A percentile compares a stretch with the other conserved stretches of the same genome.
phyloP scores from a whole-genome alignment of 2,329 filamentous ascomycete genomes.

The Albifimbria verrucaria region DNA sequence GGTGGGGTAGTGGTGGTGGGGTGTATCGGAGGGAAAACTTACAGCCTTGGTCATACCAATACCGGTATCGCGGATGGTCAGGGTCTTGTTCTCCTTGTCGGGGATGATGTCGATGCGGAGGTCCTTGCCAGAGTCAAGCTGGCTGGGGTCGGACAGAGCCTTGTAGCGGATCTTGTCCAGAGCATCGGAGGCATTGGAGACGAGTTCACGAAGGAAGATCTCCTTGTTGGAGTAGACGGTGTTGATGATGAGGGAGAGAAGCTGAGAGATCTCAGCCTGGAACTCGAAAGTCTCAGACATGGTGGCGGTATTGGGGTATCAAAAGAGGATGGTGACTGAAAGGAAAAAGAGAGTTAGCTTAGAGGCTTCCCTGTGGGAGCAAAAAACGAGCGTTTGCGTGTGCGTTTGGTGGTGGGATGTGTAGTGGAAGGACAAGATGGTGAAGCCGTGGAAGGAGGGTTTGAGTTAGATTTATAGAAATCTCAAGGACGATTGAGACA shows the following conservation, averaged over 20 bases:
- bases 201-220: conserved; percentile 97
- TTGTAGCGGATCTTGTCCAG: conserved; percentile 99
- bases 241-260: conserved; percentile 99
- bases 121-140: conserved; percentile 97
- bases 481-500: too few species aligned
- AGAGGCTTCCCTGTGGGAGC: not conserved
- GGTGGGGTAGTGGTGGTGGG: too few species aligned
- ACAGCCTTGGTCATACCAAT: conserved; percentile 99
- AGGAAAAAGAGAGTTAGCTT: not conserved
- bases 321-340: conserved; percentile 26
- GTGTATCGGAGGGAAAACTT: conserved; percentile 44
- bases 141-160: conserved; percentile 92
- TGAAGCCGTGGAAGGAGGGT: not conserved
- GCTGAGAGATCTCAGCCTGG: conserved; percentile 99
- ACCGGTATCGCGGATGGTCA: conserved; percentile 96
- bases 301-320: conserved; percentile 44
- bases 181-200: conserved; percentile 98
- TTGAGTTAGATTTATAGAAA: not conserved
- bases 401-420: not conserved
- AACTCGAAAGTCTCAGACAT: conserved; percentile 99
- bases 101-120: conserved; percentile 99
- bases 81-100: conserved; percentile 94
- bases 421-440: not conserved
- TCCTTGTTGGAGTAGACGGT: conserved; percentile 99
- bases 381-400: not conserved